These are phyloP conservation scores for Agastache rugosa DNA, from an alignment of 257 asterid genomes.

Conservation along the genomic window DNA sequence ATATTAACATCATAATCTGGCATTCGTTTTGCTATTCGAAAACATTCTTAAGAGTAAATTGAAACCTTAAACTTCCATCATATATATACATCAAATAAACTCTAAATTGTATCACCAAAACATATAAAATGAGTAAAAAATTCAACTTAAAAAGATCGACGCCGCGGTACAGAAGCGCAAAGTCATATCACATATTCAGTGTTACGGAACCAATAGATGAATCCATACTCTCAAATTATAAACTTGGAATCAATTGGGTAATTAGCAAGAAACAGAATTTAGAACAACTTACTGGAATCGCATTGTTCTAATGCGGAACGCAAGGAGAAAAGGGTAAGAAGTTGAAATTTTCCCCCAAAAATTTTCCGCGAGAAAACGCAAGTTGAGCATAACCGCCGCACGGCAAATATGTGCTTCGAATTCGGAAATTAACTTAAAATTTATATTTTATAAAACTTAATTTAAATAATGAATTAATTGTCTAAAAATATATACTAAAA, in stretches of 20 bases:
- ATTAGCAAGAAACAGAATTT: not conserved
- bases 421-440: no score
- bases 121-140: slow-evolving; percentile 1
- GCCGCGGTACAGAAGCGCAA: not conserved
- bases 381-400: no score
- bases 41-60: not conserved
- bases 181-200: not conserved
- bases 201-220: slow-evolving; percentile 2
- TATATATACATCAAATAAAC: not conserved
- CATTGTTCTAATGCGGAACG: not conserved
- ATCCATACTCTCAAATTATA: not conserved
- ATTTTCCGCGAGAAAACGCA: no score
- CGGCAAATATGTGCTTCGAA: no score
- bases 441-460: no score
- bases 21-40: not conserved
- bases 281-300: not conserved
- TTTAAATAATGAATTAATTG: no score
- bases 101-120: not conserved
- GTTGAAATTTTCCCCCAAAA: not conserved
- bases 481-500: no score
- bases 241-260: not conserved
- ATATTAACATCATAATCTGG: not conserved
- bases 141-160: not conserved
- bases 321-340: not conserved
- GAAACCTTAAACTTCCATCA: not conserved